Percentiles rank a stretch among this genome's conserved stretches.
phyloP scores from a whole-genome alignment of 179 eudicot species.

The Beta lomatogona region DNA sequence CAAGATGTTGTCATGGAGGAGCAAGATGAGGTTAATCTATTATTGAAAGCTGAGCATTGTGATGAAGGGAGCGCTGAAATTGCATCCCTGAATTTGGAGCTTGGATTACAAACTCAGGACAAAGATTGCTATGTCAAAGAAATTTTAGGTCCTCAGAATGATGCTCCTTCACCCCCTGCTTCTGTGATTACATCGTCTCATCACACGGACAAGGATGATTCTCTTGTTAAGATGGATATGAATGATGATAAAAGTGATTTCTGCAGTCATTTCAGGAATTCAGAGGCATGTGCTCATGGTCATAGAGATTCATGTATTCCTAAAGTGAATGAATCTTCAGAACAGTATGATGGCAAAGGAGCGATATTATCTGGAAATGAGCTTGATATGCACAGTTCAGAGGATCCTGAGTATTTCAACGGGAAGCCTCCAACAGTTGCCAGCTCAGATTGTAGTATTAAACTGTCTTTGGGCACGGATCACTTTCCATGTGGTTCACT shows the following conservation, averaged over 20 bases:
- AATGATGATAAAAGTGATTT: slow-evolving; percentile 37
- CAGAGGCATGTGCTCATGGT: slow-evolving; percentile 27
- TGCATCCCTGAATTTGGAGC: slow-evolving; percentile 43
- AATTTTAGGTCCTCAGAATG: slow-evolving; percentile 28
- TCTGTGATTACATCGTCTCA: slow-evolving; percentile 56
- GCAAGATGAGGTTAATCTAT: slow-evolving; percentile 33
- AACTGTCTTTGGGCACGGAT: slow-evolving; percentile 43
- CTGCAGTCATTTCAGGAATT: slow-evolving; percentile 33
- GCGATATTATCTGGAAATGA: slow-evolving; percentile 32
- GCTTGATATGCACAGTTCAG: slow-evolving; percentile 40
- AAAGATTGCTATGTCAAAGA: slow-evolving; percentile 34
- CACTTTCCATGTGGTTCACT: slow-evolving; percentile 41
- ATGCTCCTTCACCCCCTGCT: slow-evolving; percentile 40
- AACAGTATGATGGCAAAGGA: slow-evolving; percentile 32
- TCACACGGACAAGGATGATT: slow-evolving; percentile 48
- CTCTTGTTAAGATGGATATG: slow-evolving; percentile 38
- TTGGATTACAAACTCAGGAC: slow-evolving; percentile 37
- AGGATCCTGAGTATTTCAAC: slow-evolving; percentile 36
- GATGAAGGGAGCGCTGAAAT: slow-evolving; percentile 35
- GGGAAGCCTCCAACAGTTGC: slow-evolving; percentile 45
- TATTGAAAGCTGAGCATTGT: slow-evolving; percentile 31
- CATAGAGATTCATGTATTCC: slow-evolving; percentile 36
- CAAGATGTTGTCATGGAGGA: slow-evolving; percentile 42
- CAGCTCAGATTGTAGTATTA: slow-evolving; percentile 48
- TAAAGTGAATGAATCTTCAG: slow-evolving; percentile 26